Percentiles rank a stretch among this genome's conserved stretches.
Evolutionary conservation across 108 stramenopile species (phyloP).

Genomic region (Cyclotella baltica): DNA sequence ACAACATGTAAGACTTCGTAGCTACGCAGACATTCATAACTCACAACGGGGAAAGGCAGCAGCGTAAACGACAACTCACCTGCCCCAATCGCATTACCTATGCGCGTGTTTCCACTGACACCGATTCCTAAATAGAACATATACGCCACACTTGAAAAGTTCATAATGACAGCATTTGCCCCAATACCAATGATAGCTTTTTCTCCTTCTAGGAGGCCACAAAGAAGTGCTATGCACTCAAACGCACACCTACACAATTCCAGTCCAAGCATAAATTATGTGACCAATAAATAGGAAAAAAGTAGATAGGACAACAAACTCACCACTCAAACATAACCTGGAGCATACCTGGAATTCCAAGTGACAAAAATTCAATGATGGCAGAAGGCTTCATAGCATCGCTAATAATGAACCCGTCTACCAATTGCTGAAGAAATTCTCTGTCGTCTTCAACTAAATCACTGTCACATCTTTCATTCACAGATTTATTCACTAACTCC

Average conservation of each 20-base stretch:
- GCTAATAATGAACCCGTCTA: constrained; percentile 34
- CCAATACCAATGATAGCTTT: constrained; percentile 53
- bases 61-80: no score
- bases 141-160: constrained; percentile 34
- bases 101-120: constrained; percentile 47
- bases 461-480: not conserved
- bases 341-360: constrained; percentile 49
- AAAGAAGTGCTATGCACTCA: constrained; percentile 47
- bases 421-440: constrained; percentile 40
- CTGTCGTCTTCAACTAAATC: constrained; percentile 14
- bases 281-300: not conserved
- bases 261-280: not conserved
- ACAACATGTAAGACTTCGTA: no score
- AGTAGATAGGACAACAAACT: not conserved
- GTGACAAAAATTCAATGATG: constrained; percentile 31
- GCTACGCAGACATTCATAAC: no score
- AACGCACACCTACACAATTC: constrained; percentile 46
- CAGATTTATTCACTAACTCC: not conserved
- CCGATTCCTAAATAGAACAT: constrained; percentile 48
- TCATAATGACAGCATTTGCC: constrained; percentile 42
- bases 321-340: constrained; percentile 56
- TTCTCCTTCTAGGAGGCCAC: constrained; percentile 40
- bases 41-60: no score
- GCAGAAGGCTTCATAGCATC: constrained; percentile 33
- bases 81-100: constrained; percentile 57